These are phyloP conservation scores for Neurospora tetraspora DNA, from an alignment of 495 filamentous ascomycete genomes.

Conservation along the genomic window DNA sequence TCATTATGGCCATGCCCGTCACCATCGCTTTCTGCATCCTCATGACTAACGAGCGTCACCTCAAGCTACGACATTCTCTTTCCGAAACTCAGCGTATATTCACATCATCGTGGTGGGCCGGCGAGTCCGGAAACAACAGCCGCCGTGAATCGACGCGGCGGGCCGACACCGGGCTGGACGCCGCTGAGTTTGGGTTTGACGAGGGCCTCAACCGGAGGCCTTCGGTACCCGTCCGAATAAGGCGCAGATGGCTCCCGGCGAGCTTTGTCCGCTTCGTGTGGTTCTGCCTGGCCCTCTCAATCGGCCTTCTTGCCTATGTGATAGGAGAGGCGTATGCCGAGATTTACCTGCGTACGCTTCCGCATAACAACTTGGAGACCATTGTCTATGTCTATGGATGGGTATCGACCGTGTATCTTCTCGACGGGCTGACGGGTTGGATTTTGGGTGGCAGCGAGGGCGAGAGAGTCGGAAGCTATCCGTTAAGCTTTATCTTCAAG, in stretches of 20 bases:
- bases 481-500: constrained; percentile 54
- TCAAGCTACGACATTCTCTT: constrained; percentile 42
- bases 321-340: constrained; percentile 58
- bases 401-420: constrained; percentile 50
- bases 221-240: constrained; percentile 25
- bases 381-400: constrained; percentile 57
- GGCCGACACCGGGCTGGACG: constrained; percentile 9
- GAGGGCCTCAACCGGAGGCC: constrained; percentile 11
- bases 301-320: constrained; percentile 50
- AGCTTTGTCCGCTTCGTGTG: constrained; percentile 57
- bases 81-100: constrained; percentile 56
- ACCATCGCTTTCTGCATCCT: constrained; percentile 50
- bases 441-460: constrained; percentile 49
- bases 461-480: constrained; percentile 51
- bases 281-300: constrained; percentile 51
- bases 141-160: constrained; percentile 24
- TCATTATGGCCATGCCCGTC: constrained; percentile 54
- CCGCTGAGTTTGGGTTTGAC: constrained; percentile 15
- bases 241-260: constrained; percentile 43
- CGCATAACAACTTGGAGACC: constrained; percentile 52
- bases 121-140: constrained; percentile 35
- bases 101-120: constrained; percentile 49
- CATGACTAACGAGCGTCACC: constrained; percentile 47
- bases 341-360: constrained; percentile 53
- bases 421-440: constrained; percentile 51